Conservation (phyloP, 495 filamentous ascomycete species). For the Penicillium fimorum region DNA sequence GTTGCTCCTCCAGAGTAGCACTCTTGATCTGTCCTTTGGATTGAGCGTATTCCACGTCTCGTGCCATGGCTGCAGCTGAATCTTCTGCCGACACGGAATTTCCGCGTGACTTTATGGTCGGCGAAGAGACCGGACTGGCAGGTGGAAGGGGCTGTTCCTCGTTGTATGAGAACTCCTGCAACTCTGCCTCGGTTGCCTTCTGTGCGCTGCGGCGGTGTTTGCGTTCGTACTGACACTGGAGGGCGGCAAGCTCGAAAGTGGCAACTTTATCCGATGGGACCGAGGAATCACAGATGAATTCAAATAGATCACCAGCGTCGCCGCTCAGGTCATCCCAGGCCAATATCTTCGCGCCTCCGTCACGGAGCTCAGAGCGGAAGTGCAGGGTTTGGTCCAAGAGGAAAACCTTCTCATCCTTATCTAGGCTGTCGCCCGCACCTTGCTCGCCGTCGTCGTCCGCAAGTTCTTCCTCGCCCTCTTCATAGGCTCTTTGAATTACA, state of each 20-base stretch:
- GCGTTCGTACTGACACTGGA: conserved; percentile 95
- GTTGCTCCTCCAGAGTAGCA: conserved; percentile 23
- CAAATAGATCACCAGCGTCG: conserved; percentile 88
- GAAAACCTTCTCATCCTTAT: conserved; percentile 96
- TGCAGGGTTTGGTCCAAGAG: conserved; percentile 87
- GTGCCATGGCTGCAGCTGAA: conserved; percentile 42
- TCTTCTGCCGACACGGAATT: conserved; percentile 34
- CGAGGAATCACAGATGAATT: conserved; percentile 86
- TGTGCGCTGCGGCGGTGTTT: conserved; percentile 79
- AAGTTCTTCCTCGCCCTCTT: conserved; percentile 93
- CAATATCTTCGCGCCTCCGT: conserved; percentile 75
- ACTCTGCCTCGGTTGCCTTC: conserved; percentile 76
- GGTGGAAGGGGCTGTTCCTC: conserved; percentile 76
- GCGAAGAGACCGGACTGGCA: conserved; percentile 74
- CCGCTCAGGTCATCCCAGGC: conserved; percentile 95
- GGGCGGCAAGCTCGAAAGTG: conserved; percentile 78
- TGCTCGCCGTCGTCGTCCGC: conserved; percentile 84
- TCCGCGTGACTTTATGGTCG: conserved; percentile 46
- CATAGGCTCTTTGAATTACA: conserved; percentile 91
- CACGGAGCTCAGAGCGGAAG: conserved; percentile 77
- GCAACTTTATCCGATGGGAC: conserved; percentile 68
- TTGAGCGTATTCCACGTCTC: conserved; percentile 48
- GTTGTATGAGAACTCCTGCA: conserved; percentile 76
- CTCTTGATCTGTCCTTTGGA: conserved; percentile 42
- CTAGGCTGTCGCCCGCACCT: conserved; percentile 61